Conservation (phyloP, 352 stramenopile species). For the Pythium aphanidermatum region DNA sequence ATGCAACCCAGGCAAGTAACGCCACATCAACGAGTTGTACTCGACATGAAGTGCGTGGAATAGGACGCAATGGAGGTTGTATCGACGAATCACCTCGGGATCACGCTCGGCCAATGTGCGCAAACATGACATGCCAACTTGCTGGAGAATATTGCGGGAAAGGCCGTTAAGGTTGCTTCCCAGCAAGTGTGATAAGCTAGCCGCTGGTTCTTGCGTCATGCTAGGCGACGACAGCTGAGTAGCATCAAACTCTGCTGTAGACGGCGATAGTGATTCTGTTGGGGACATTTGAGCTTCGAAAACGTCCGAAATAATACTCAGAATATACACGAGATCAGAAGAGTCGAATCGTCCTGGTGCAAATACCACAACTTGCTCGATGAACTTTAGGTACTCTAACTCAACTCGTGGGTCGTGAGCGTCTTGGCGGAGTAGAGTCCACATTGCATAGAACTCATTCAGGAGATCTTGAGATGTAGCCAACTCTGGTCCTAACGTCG, state of each 20-base stretch:
- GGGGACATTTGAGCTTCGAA: conserved; percentile 6
- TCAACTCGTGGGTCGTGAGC: conserved; percentile 58
- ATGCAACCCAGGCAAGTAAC: conserved; percentile 53
- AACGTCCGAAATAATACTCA: conserved; percentile 48
- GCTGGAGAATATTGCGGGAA: conserved; percentile 60
- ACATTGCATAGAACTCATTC: conserved; percentile 60
- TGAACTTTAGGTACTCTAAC: conserved; percentile 71
- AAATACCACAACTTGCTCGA: conserved; percentile 83
- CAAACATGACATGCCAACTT: conserved; percentile 66
- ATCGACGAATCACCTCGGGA: conserved; percentile 46
- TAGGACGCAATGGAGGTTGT: conserved; percentile 61
- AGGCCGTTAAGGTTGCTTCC: conserved; percentile 58
- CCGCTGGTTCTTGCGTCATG: conserved; percentile 12
- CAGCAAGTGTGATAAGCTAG: too few species aligned
- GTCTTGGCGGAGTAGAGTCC: conserved; percentile 61
- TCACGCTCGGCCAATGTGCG: conserved; percentile 76
- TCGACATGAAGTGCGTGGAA: conserved; percentile 77
- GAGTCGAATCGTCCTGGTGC: conserved; percentile 51
- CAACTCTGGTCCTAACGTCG: conserved; percentile 28
- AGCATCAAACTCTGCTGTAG: conserved; percentile 1
- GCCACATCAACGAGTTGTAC: conserved; percentile 52
- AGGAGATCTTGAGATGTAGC: conserved; percentile 11
- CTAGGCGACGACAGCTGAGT: conserved; percentile 9
- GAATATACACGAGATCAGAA: conserved; percentile 51
- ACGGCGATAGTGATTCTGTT: conserved; percentile 3